Evolutionary conservation across 495 filamentous ascomycete genomes (phyloP).

Genomic region (Penicillium alfredii): DNA sequence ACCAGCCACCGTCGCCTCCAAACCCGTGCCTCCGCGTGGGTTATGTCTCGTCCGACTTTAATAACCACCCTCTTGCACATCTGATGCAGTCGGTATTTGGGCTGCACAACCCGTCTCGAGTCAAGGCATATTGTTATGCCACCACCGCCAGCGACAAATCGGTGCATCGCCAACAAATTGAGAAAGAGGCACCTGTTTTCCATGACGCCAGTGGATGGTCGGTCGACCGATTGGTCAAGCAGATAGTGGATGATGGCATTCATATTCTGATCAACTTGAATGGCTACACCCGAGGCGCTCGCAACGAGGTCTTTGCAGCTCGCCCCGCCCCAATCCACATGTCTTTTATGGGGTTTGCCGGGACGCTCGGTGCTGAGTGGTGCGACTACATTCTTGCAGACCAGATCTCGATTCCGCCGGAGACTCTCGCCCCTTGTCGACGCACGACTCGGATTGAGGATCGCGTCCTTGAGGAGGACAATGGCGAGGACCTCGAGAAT

Average conservation of each 20-base stretch:
- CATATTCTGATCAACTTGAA: slow-evolving; percentile 97
- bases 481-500: slow-evolving; percentile 54
- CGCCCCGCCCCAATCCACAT: slow-evolving; percentile 95
- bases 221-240: slow-evolving; percentile 75
- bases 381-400: slow-evolving; percentile 97
- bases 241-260: slow-evolving; percentile 88
- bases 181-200: slow-evolving; percentile 89
- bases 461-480: slow-evolving; percentile 61
- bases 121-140: slow-evolving; percentile 92
- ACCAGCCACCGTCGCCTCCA: slow-evolving; percentile 76
- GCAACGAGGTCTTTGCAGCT: slow-evolving; percentile 95
- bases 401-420: slow-evolving; percentile 73
- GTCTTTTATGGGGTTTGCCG: slow-evolving; percentile 99
- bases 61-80: slow-evolving; percentile 95
- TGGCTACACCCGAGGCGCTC: slow-evolving; percentile 93
- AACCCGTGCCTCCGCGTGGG: slow-evolving; percentile 80
- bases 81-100: slow-evolving; percentile 99
- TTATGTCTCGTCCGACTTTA: slow-evolving; percentile 98
- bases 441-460: slow-evolving; percentile 69
- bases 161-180: slow-evolving; percentile 87
- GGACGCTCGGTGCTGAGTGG: slow-evolving; percentile 95
- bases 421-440: slow-evolving; percentile 72
- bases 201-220: slow-evolving; percentile 83
- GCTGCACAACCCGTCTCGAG: slow-evolving; percentile 65
- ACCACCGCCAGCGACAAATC: slow-evolving; percentile 91